Evolutionary conservation across 768 basidiomycete genomes (phyloP).

Genomic region (Rhodotorula kratochvilovae): DNA sequence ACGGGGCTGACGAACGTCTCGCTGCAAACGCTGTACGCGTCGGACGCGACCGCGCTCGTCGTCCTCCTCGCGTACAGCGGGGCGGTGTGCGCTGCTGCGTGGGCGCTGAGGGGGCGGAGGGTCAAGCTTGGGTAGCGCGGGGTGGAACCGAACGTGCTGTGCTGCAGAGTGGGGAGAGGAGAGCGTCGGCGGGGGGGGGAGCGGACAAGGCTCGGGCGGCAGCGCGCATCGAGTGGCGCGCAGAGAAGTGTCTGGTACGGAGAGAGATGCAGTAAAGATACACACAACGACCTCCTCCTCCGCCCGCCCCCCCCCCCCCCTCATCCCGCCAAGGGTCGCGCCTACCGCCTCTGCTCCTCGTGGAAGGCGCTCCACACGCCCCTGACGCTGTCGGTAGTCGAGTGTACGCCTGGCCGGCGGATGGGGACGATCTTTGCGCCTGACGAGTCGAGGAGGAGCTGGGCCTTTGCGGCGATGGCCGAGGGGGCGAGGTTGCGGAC

Average conservation of each 20-base stretch:
- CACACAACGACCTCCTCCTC: neutral
- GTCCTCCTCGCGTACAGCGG: constrained; percentile 63
- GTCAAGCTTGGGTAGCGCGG: constrained; percentile 35
- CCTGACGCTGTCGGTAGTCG: constrained; percentile 70
- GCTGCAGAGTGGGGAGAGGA: too few species aligned
- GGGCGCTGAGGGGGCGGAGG: constrained; percentile 30
- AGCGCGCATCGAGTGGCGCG: too few species aligned
- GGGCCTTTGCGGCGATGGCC: constrained; percentile 69
- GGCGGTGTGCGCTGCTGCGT: constrained; percentile 52
- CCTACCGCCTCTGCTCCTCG: constrained; percentile 43
- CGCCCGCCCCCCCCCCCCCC: too few species aligned
- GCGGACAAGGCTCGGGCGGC: too few species aligned
- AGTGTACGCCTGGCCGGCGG: constrained; percentile 69
- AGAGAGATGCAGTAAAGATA: neutral
- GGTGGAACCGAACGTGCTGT: too few species aligned
- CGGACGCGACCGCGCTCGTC: constrained; percentile 57
- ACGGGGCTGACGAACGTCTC: constrained; percentile 81
- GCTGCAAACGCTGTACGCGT: constrained; percentile 73
- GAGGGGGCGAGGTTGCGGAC: constrained; percentile 70
- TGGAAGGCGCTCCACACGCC: constrained; percentile 89
- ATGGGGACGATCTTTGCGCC: constrained; percentile 77
- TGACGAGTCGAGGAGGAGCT: constrained; percentile 78
- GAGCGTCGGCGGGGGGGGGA: too few species aligned
- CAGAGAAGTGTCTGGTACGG: too few species aligned
- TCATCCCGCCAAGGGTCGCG: too few species aligned